Evolutionary conservation across 2,329 filamentous ascomycete genomes (phyloP).

Genomic region (Cordyceps cicadae): DNA sequence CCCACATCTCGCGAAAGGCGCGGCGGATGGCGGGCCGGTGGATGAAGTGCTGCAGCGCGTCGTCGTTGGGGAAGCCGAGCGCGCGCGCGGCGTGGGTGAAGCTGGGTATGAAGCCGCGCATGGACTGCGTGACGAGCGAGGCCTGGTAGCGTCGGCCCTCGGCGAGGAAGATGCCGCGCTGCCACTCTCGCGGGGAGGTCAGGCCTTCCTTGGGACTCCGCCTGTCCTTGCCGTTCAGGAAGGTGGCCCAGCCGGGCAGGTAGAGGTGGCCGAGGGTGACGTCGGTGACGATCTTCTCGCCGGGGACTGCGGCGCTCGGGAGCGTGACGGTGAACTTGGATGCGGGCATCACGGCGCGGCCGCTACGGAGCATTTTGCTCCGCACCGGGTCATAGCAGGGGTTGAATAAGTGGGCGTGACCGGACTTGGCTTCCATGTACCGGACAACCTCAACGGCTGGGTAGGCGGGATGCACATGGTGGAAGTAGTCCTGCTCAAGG

Average conservation of each 20-base stretch:
- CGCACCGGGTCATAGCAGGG: background rate
- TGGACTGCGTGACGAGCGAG: background rate
- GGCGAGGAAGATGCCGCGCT: background rate
- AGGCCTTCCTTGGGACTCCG: no score
- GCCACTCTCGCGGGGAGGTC: background rate
- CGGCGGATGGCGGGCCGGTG: background rate
- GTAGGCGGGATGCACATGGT: background rate
- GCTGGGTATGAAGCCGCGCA: no score
- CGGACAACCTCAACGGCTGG: background rate
- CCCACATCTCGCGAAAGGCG: constrained; percentile 7
- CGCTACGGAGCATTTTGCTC: no score
- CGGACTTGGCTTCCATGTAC: background rate
- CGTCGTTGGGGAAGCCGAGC: constrained; percentile 1
- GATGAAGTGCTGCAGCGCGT: background rate
- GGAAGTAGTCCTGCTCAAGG: background rate
- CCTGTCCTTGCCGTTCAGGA: no score
- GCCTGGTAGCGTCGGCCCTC: background rate
- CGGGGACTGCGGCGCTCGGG: background rate
- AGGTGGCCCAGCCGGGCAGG: background rate
- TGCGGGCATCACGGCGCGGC: background rate
- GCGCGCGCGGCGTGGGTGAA: background rate
- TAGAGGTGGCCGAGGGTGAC: background rate
- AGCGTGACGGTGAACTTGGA: background rate
- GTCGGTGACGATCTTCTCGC: no score
- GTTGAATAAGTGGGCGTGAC: background rate